These are phyloP conservation scores for Botryotinia convoluta DNA, from an alignment of 2,329 filamentous ascomycete genomes.

Conservation along the genomic window DNA sequence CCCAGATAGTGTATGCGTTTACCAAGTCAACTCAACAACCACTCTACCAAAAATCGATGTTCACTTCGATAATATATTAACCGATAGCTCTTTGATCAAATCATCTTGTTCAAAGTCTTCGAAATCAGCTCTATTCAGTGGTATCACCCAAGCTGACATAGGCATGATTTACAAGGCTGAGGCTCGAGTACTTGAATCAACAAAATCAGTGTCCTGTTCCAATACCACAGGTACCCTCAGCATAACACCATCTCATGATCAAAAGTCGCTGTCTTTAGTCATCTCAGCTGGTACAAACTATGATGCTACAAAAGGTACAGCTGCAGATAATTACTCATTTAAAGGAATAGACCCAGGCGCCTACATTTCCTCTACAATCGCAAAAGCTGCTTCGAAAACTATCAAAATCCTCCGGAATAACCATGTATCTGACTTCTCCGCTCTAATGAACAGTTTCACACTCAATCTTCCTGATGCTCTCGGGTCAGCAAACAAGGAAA, in stretches of 20 bases:
- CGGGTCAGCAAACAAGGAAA: slow-evolving; percentile 43
- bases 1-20: slow-evolving; percentile 41
- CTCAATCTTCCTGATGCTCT: slow-evolving; percentile 47
- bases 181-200: slow-evolving; percentile 35
- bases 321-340: slow-evolving; percentile 46
- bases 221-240: slow-evolving; percentile 35
- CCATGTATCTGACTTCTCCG: slow-evolving; percentile 45
- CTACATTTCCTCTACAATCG: slow-evolving; percentile 39
- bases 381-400: slow-evolving; percentile 38
- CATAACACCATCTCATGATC: slow-evolving; percentile 32
- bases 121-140: slow-evolving; percentile 37
- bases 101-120: slow-evolving; percentile 37
- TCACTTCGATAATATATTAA: slow-evolving; percentile 44
- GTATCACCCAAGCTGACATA: slow-evolving; percentile 43
- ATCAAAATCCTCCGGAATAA: slow-evolving; percentile 37
- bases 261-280: slow-evolving; percentile 41
- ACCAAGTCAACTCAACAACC: slow-evolving; percentile 29
- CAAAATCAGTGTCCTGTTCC: slow-evolving; percentile 22
- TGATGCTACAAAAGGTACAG: slow-evolving; percentile 49
- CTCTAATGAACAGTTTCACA: slow-evolving; percentile 42
- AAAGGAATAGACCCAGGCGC: slow-evolving; percentile 46
- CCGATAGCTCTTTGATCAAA: slow-evolving; percentile 34
- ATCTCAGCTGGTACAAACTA: slow-evolving; percentile 50
- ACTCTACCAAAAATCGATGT: slow-evolving; percentile 44
- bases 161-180: slow-evolving; percentile 47